A percentile compares a stretch with the other conserved stretches of the same genome.
These are phyloP conservation scores for Trichoderma koningii DNA, from an alignment of 2,329 filamentous ascomycete species.

Conservation along the genomic window DNA sequence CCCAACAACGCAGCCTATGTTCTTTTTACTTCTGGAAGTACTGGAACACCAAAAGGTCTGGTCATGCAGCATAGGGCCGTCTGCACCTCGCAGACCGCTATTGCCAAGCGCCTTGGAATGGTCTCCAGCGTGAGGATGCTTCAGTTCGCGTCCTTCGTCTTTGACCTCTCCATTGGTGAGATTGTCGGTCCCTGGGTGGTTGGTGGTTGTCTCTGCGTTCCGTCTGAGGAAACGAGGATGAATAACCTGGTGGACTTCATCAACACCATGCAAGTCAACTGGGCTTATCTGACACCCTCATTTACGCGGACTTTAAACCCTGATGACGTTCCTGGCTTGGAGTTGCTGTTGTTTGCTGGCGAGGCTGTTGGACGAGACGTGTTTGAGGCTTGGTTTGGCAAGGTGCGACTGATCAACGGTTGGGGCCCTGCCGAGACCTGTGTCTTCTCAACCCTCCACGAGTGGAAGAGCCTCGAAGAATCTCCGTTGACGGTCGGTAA, in stretches of 20 bases:
- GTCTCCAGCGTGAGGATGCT: conserved; percentile 26
- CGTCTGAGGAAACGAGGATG: conserved; percentile 26
- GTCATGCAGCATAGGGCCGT: conserved; percentile 28
- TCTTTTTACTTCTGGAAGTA: conserved; percentile 30
- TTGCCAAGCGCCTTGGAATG: conserved; percentile 14
- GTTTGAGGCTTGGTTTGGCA: conserved; percentile 28
- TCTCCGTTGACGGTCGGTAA: conserved; percentile 23
- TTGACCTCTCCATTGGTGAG: conserved; percentile 29
- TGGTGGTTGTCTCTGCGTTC: conserved; percentile 30
- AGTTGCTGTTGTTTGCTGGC: conserved; percentile 28
- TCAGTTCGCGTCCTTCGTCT: conserved; percentile 31
- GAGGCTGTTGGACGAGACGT: conserved; percentile 28
- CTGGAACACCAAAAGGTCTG: conserved; percentile 30
- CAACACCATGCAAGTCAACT: conserved; percentile 10
- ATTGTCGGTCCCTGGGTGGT: conserved; percentile 28
- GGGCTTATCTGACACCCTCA: conserved; percentile 29
- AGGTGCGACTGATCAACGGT: conserved; percentile 29
- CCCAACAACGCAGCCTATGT: conserved; percentile 28
- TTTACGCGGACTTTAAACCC: conserved; percentile 27
- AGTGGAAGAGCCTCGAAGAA: conserved; percentile 22
- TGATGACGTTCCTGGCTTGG: conserved; percentile 24
- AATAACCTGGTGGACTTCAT: conserved; percentile 28
- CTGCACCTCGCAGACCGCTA: conserved; percentile 25
- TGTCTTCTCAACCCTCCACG: conserved; percentile 26
- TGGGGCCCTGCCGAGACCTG: conserved; percentile 32